Evolutionary conservation across 257 asterid genomes (phyloP), one percentile per base, ranked within the genome.

Genomic region (Pogostemon cablin): DNA sequence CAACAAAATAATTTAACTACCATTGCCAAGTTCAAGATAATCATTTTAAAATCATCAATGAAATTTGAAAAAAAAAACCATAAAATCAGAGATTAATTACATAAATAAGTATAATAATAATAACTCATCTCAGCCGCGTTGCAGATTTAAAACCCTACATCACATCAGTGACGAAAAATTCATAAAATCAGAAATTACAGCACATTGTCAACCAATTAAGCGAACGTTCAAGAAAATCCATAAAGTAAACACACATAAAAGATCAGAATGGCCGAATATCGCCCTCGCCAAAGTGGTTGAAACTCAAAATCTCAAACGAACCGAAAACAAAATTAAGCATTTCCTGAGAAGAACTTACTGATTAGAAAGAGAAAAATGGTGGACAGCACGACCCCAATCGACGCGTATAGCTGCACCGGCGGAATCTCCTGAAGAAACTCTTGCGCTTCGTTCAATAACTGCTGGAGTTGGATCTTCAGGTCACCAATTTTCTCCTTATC

Each of bases 391-490:
- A 74, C 84, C 56, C 85, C 96, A 73, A 78, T 47, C 4, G 89
- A 87, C 32, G 82, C 81, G 49, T 78, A 78, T 10, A 85, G 78
- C 79, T 89, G 95, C 67, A 39, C 42, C 2, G 84, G 84, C 6
- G 96, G 95, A 44, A 84, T 62, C 32, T 69, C 62, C 44, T 55
- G 88, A 69, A 82, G 52, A 47, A 69, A 79, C 8, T 78, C 83
- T 37, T 72, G 83, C 17, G 83, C 62, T 64, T 84, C 80, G 44
- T 63, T 68, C 40, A 76, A 15, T 42, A 77, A 80, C 49, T 69
- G 76, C 64, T 84, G 83, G 65, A 74, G 44, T 65, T 84, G 86
- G 73, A 77, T 79, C 85, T 82, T 87, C 76, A 86, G 43, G 71
- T 78, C 77, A 62, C 75, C 92, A 7, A 87, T 3, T 78, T 82